Evolutionary conservation across 345 rosid genomes (phyloP), one percentile per base, ranked within the genome.

Genomic region (Cardamine resedifolia): DNA sequence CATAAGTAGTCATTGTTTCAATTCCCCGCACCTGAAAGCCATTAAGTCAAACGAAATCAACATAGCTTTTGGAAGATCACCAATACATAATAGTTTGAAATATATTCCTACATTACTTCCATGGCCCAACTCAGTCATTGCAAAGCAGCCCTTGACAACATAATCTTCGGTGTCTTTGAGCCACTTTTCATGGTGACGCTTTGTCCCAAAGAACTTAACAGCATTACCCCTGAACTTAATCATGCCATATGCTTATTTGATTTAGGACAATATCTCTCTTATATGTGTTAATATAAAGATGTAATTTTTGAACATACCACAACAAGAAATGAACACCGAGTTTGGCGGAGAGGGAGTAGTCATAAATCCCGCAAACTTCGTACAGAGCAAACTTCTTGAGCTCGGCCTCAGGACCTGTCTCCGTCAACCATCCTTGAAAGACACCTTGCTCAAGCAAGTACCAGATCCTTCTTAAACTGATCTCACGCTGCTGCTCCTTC

Each of bases 121-220:
- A 80, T 93, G 98, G 56, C 98, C 98, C 79, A 93, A 69, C 81
- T 93, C 98, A 4, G 97, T 80, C 96, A 93, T 93, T 4, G 98
- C 90, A 80, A 93, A 93, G 80, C 98, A 93, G 30, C 98, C 97
- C 78, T 84, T 89, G 69, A 90, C 66, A 55, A 64, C 71, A 66
- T 73, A 86, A 61, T 82, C 83, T 73, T 93, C 96, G 0, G 90
- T 84, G 74, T 81, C 84, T 58, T 73, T 83, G 59, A 87, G 78
- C 98, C 98, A 93, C 79, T 85, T 93, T 30, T 87, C 88, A 68
- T 90, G 97, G 77, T 93, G 98, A 41, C 88, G 85, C 74, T 61
- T 81, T 61, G 97, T 87, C 38, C 97, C 98, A 4, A 93, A 85
- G 78, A 87, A 85, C 71, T 80, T 87, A n/a, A 93, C 78, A 36